Percentiles rank a stretch among this genome's conserved stretches.
Evolutionary conservation across 2,329 filamentous ascomycete species (phyloP).

Genomic region (Aspergillus sp.): DNA sequence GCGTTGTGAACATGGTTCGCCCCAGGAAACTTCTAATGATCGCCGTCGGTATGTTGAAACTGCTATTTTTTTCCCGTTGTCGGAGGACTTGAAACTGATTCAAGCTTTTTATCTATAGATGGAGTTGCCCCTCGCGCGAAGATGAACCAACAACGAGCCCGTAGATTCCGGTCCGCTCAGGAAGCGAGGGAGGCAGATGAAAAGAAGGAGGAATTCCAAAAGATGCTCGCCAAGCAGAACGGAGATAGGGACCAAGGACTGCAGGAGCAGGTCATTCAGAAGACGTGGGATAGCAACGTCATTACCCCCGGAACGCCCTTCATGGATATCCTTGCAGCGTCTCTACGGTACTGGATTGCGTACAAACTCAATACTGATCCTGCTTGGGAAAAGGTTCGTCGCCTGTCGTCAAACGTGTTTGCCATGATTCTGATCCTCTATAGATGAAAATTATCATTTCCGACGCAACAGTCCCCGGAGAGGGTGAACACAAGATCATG

Average conservation of each 20-base stretch:
- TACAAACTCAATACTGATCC: slow-evolving; percentile 98
- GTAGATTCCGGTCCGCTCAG: slow-evolving; percentile 91
- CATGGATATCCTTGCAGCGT: slow-evolving; percentile 92
- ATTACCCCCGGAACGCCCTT: slow-evolving; percentile 98
- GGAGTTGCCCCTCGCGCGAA: slow-evolving; percentile 97
- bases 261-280: slow-evolving; percentile 69
- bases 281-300: slow-evolving; percentile 86
- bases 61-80: neutral
- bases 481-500: slow-evolving; percentile 99
- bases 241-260: slow-evolving; percentile 65
- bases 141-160: slow-evolving; percentile 98
- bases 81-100: slow-evolving; percentile 2
- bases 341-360: slow-evolving; percentile 92
- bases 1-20: slow-evolving; percentile 97
- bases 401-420: neutral
- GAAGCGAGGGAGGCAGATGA: slow-evolving; percentile 93
- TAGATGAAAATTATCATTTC: slow-evolving; percentile 95
- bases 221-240: slow-evolving; percentile 79
- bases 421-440: slow-evolving; percentile 27
- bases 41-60: slow-evolving; percentile 70
- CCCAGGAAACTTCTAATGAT: slow-evolving; percentile 97
- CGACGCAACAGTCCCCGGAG: slow-evolving; percentile 94
- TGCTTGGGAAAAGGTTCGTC: slow-evolving; percentile 75
- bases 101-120: slow-evolving; percentile 59
- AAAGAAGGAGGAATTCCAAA: slow-evolving; percentile 85